Evolutionary conservation across 2,329 filamentous ascomycete species (phyloP), one percentile per base, ranked within the genome.

Genomic region (Colletotrichum acutatum): DNA sequence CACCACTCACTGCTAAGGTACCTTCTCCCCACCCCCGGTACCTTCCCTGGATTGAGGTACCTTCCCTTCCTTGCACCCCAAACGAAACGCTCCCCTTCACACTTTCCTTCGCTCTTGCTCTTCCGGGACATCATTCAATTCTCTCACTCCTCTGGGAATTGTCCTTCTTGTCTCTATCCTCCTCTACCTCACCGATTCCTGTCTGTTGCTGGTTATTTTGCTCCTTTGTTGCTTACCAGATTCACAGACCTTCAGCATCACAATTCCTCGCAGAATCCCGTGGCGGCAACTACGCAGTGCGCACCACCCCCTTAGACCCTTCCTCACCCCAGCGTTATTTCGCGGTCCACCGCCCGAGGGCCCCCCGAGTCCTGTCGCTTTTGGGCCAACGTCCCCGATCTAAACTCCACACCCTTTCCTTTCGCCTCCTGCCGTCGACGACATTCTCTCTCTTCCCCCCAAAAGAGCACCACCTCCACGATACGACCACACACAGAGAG

Each of bases 351-450:
- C 30, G 66, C 71, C 71, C 66, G 66, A 72, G 71, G 54, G 28
- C 71, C 69, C 70, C 68, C 66, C 61, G 66, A 70, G 42, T 70
- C 71, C 71, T 70, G 71, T 72, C 60, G 60, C 46, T 70, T 72
- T 70, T 72, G 71, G 66, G 71, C 37, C 71, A 70, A 72, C 49
- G 71, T 70, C 66, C 70, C 71, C 71, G 66, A 72, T 70, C 71
- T 71, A 42, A 70, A 72, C 71, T 72, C 71, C 71, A 72, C 66
- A 72, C 71, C 71, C 71, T 56, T 65, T 60, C 71, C 56, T 71
- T 71, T 72, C 66, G 71, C 71, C 66, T 72, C 71, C 66, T 72
- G 58, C 71, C 22, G 58, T 62, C 66, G 71, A 72, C 71, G 71
- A 72, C 71, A 71, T 58, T 72, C 66, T 66, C 66, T 66, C 70